A percentile compares a stretch with the other conserved stretches of the same genome.
These are phyloP conservation scores for Cercophora scortea DNA, from an alignment of 495 filamentous ascomycete genomes.

Conservation along the genomic window DNA sequence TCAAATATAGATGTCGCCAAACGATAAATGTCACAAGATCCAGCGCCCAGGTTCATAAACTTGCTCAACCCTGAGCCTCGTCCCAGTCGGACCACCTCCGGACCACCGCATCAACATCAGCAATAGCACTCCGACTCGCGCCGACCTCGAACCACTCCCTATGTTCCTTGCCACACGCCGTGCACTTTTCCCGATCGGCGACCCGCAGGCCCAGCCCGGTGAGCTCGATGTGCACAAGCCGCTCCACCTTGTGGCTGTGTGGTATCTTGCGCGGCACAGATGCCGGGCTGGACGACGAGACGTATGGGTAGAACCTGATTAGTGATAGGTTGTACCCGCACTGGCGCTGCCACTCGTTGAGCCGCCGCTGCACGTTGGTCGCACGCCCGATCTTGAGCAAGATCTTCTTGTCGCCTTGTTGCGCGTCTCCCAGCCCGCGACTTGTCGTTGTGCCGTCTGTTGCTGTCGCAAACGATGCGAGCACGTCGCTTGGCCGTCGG, in stretches of 20 bases:
- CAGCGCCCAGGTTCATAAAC: too few relatives aligned
- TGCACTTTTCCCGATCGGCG: constrained; percentile 48
- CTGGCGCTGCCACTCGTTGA: constrained; percentile 89
- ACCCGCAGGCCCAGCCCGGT: constrained; percentile 57
- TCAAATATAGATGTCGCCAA: too few relatives aligned
- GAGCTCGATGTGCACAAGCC: constrained; percentile 86
- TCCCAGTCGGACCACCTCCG: constrained; percentile 83
- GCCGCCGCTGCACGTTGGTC: constrained; percentile 78
- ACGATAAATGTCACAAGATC: too few relatives aligned
- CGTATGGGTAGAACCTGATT: constrained; percentile 87
- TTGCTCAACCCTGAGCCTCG: constrained; percentile 18
- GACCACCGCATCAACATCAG: constrained; percentile 74
- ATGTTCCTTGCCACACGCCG: constrained; percentile 78
- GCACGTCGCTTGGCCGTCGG: constrained; percentile 58
- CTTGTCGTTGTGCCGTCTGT: constrained; percentile 7
- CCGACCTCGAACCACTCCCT: constrained; percentile 94
- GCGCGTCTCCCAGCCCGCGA: constrained; percentile 7
- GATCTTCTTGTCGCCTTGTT: constrained; percentile 38
- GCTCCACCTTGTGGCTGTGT: constrained; percentile 81
- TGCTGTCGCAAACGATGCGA: constrained; percentile 45
- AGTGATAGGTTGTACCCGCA: constrained; percentile 82
- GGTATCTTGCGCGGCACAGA: constrained; percentile 60
- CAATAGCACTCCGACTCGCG: constrained; percentile 61
- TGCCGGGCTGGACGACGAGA: constrained; percentile 39
- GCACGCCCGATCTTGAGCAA: constrained; percentile 90